Base-by-base conservation (phyloP, 495 filamentous ascomycete species). In the Cryomyces minteri region DNA sequence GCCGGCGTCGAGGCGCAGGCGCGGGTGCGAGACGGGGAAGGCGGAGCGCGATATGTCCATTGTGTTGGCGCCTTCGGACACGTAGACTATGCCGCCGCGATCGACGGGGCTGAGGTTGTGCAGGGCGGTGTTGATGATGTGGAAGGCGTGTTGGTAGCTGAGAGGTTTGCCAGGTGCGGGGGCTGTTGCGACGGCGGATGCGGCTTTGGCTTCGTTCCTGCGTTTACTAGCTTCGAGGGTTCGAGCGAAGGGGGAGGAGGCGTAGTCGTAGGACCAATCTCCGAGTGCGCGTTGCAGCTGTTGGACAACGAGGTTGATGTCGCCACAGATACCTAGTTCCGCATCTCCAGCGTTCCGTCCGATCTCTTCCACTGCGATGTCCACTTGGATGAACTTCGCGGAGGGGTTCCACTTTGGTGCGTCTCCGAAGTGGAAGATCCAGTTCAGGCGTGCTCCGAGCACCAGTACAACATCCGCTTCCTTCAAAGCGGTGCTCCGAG, bases 21-120 rank as follows among this genome's bases (percentile, higher is more conserved):
- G 68, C 5, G 77, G 76, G 43, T 74, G 61, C 12, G 71, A 58
- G 8, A 80, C 62, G 0, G 67, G 63, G 58, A 80, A 78, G 48
- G 72, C 66, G 28, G 66, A 67, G n/a, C 76, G 69, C 4, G 70
- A 73, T 38, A 79, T 79, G 51, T 79, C 74, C 77, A 80, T 79
- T 11, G 75, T 77, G 57, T 79, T 79, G 28, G 76, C 74, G 39
- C 76, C 76, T 60, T 80, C 76, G 1, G 74, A 77, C 44, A 80
- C 61, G 48, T 78, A 79, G 12, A 79, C 70, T 29, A 78, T 66
- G 44, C 61, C 55, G 7, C 73, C 73, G 6, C 67, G 58, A 14
- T 67, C 60, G 0, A 59, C 55, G 5, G 57, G 66, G 4, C 58
- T 60, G 37, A 65, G 53, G 14, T n/a, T 40, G 51, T 64, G 65